Percentiles rank a stretch among this genome's conserved stretches.
Conservation (phyloP, 805 yeast species). For the Kuraishia borneana region DNA sequence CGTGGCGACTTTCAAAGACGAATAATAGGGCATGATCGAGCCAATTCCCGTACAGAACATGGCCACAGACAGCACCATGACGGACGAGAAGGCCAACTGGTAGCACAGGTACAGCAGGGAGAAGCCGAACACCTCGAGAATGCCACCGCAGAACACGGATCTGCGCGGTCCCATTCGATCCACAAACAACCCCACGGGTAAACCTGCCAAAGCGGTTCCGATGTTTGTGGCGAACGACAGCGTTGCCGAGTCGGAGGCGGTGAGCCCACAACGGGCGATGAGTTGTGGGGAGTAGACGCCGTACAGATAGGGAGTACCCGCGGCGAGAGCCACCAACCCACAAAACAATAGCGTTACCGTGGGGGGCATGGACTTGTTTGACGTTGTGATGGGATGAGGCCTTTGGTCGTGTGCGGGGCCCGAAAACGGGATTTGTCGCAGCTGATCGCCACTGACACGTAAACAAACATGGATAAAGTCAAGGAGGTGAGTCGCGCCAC, state of each 20-base stretch:
- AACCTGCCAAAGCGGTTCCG: constrained; percentile 61
- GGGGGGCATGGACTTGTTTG: too few species aligned
- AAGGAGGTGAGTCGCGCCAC: constrained; percentile 28
- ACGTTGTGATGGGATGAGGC: too few species aligned
- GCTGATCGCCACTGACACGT: too few species aligned
- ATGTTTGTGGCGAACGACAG: constrained; percentile 50
- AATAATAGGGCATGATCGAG: constrained; percentile 46
- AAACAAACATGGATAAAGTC: constrained; percentile 33
- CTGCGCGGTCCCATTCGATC: constrained; percentile 47
- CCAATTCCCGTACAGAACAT: constrained; percentile 53
- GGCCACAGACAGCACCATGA: constrained; percentile 33
- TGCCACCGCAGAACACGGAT: constrained; percentile 44
- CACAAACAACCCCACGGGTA: constrained; percentile 59
- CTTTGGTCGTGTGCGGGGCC: too few species aligned
- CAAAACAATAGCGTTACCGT: constrained; percentile 10
- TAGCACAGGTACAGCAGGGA: constrained; percentile 37
- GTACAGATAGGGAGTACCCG: constrained; percentile 68
- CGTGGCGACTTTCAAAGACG: constrained; percentile 46
- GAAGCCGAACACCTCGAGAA: constrained; percentile 44
- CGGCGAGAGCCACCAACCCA: constrained; percentile 44
- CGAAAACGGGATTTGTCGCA: too few species aligned
- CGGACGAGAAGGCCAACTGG: constrained; percentile 22
- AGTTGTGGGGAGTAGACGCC: constrained; percentile 73
- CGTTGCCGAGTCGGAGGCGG: constrained; percentile 51
- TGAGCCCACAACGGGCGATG: constrained; percentile 40